Base-by-base conservation (phyloP, 2,329 filamentous ascomycete genomes). In the Talaromyces sp. region DNA sequence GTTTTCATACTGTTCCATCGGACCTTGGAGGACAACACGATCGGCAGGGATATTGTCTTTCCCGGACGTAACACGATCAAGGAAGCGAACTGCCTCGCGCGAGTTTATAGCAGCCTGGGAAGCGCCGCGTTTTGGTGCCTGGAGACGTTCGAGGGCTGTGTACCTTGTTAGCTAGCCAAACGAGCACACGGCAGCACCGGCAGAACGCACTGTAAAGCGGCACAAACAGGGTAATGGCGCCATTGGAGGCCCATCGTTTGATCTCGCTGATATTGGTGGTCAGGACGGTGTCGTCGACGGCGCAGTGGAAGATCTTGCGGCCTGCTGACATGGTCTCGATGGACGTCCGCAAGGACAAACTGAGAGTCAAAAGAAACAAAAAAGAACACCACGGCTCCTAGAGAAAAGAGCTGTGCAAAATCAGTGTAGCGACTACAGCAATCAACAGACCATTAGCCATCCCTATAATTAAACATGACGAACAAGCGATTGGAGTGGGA, bases 231-330 rank as follows among this genome's bases (percentile, higher is more conserved):
- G 75, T 79, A 58, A 82, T 77, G 41, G 76, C 73, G 32, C 80
- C 79, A 59, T 80, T 77, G 27, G 77, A 74, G 55, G 80, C 78
- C 78, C 80, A 82, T 69, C 75, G 75, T 69, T 82, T 82, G 62
- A 83, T 79, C 67, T 82, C 80, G 60, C 77, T 78, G 64, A 83
- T 80, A 62, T 80, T 81, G 56, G 79, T 78, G 53, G 78, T 80
- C 59, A 83, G 69, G 54, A 79, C 79, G 56, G 80, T 82, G 65
- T 81, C 80, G 68, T 83, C 81, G 64, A 81, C 78, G 63, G 82
- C 78, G 72, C 80, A 82, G 69, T 80, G 77, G 65, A 81, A 79
- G 65, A 78, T 73, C 68, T 79, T 80, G 65, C 75, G 75, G 66
- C 69, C 74, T 61, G 73, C 67, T 64, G 75, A 73, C 76, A 78